phyloP scores from a whole-genome alignment of 176 grass and related monocot species.

The Oryza coarctata region DNA sequence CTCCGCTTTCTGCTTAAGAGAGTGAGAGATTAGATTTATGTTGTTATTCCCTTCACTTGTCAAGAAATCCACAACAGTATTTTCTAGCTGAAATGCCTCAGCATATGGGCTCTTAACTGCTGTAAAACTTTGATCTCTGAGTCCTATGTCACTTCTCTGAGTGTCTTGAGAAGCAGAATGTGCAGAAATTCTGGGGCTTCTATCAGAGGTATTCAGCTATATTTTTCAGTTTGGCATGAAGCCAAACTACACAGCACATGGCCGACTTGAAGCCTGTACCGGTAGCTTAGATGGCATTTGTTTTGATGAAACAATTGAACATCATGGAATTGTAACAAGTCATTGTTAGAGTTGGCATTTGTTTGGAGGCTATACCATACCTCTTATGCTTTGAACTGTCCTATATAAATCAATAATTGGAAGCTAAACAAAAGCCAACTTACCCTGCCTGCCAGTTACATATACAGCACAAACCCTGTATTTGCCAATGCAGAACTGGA shows the following conservation, averaged over 20 bases:
- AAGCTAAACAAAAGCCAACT: not conserved
- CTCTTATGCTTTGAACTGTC: conserved; percentile 13
- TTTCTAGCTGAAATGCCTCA: not conserved
- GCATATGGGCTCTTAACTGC: not conserved
- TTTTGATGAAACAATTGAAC: not conserved
- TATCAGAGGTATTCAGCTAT: not conserved
- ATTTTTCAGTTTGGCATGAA: not conserved
- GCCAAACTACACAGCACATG: not conserved
- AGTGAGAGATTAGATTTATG: conserved; percentile 24
- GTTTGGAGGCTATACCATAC: not conserved
- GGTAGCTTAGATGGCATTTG: not conserved
- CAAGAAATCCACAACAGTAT: not conserved
- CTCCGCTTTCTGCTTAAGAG: conserved; percentile 73
- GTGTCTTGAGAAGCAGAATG: not conserved
- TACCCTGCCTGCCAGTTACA: not conserved
- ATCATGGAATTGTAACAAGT: not conserved
- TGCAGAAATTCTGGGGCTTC: not conserved
- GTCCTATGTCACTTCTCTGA: not conserved
- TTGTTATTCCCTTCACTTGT: not conserved
- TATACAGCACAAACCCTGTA: no score
- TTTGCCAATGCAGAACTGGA: not conserved
- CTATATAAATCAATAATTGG: not conserved
- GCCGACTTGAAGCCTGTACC: not conserved
- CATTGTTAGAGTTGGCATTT: not conserved
- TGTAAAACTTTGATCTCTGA: not conserved